Base-by-base conservation (phyloP, 257 asterid species). In the Solanum piurae region DNA sequence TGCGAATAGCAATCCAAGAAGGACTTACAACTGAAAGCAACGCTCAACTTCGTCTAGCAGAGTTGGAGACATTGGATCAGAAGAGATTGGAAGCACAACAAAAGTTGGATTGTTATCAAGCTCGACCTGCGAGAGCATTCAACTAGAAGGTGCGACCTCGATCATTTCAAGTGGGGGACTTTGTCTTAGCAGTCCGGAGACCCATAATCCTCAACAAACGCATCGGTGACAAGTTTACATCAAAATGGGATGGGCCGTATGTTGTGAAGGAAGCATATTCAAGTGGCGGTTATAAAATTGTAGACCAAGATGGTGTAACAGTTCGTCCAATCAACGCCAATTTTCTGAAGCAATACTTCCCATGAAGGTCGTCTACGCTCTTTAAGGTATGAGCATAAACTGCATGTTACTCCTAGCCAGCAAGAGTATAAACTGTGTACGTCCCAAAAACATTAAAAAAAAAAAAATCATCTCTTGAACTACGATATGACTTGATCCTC, bases 181-280 rank as follows among this genome's bases (percentile, higher is more conserved):
- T 0, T 2, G 58, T 49, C 20, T 2, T 49, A 49, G 58, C 0
- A 49, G 21, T 49, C 0, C 0, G 1, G 1, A 60, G 69, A 60
- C 6, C 69, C n/a, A 55, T 55, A 55, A 52, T 5, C 62, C 62
- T 52, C 9, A 52, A 16, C 23, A 52, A 16, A 52, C 0, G 23
- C 62, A 52, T 52, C 1, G 4, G 1, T 14, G 9, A 16, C 3
- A 52, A 52, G 23, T 52, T 52, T 6, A 16, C 21, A 52, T 6
- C 60, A 52, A 52, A 52, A 52, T 14, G 21, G 1, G 60, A 55
- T 18, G 3, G 69, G 29, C 14, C 69, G 3, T 60, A 60, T 60
- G 29, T 60, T 8, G 3, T 60, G 29, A 9, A 23, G 4, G 69
- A 62, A 23, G 71, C 31, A 62, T 62, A n/a, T n/a, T n/a, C 31